These are phyloP conservation scores for Ascochyta rabiei DNA, from an alignment of 2,329 filamentous ascomycete genomes.

Conservation along the genomic window DNA sequence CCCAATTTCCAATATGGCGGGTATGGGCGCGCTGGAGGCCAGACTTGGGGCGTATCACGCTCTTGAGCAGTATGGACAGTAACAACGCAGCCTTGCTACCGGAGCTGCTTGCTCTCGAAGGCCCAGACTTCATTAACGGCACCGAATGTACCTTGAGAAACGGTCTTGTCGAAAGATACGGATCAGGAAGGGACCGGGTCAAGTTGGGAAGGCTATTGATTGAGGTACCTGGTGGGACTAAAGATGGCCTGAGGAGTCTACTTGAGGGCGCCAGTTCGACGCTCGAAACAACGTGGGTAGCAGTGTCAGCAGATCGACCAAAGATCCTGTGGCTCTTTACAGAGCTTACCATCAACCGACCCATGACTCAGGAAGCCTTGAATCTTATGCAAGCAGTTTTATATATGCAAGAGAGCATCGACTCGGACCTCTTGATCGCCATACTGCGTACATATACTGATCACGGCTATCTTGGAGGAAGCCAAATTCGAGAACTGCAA, in stretches of 20 bases:
- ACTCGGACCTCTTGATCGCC: slow-evolving; percentile 15
- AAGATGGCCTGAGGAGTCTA: slow-evolving; percentile 21
- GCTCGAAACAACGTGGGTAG: slow-evolving; percentile 18
- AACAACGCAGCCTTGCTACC: slow-evolving; percentile 21
- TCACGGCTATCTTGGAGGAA: slow-evolving; percentile 22
- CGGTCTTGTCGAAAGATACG: slow-evolving; percentile 31
- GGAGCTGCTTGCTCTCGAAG: slow-evolving; percentile 38
- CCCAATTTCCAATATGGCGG: slow-evolving; percentile 34
- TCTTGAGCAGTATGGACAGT: slow-evolving; percentile 21
- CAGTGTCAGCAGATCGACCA: not conserved
- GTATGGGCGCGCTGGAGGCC: slow-evolving; percentile 42
- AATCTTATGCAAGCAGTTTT: slow-evolving; percentile 31
- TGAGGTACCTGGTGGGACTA: slow-evolving; percentile 29
- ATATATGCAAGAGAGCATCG: slow-evolving; percentile 19
- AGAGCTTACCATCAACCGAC: slow-evolving; percentile 21
- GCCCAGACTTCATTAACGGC: slow-evolving; percentile 36
- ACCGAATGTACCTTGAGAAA: slow-evolving; percentile 26
- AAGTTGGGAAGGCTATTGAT: slow-evolving; percentile 28
- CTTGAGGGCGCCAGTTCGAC: slow-evolving; percentile 19
- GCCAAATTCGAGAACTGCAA: slow-evolving; percentile 24
- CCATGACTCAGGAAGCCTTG: slow-evolving; percentile 27
- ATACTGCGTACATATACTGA: slow-evolving; percentile 19
- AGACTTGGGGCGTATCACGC: slow-evolving; percentile 21
- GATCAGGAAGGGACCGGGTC: slow-evolving; percentile 16
- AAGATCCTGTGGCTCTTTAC: slow-evolving; percentile 26